Base-by-base conservation (phyloP, 2,329 filamentous ascomycete species). In the Blastomyces parvus region DNA sequence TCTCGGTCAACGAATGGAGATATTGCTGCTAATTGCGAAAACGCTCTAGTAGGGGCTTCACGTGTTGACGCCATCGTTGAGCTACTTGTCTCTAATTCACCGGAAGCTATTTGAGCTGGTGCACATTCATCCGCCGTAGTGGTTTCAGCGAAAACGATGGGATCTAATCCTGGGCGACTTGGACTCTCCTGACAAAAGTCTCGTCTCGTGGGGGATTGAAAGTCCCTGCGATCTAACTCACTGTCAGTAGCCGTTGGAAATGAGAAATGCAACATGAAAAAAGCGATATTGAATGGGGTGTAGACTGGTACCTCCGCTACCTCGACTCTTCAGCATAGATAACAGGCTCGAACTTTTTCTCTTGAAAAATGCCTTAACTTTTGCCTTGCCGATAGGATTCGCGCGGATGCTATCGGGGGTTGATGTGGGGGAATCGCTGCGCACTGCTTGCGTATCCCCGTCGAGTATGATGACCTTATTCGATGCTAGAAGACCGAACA, bases 261-360 rank as follows among this genome's bases (percentile, higher is more conserved):
- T 0, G 3, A 44, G 9, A 9, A 60, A n/a, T 30, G 13, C 36
- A 42, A n/a, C 6, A n/a, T 42, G 53, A 19, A 57, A 48, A 48
- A 14, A 17, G 2, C 55, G 17, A 11, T 19, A 22, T 7, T 5
- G 0, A 53, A 33, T 56, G 8, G 36, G 36, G 1, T 13, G 9
- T 38, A 14, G 27, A 1, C 13, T 52, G 68, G 25, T 64, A 75
- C 74, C 67, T 22, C 67, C 70, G 3, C 66, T 69, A 19, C 55
- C 67, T 30, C 72, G 69, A 38, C 75, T 60, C 13, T 72, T 72
- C 36, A 78, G 64, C 61, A 77, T 70, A 2, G 73, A 74, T 55
- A 78, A 60, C 30, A 78, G 61, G 56, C 71, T 76, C 13, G 74
- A 76, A 46, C 75, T 71, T 62, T 73, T 75, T 55, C 70, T 69